phyloP scores from a whole-genome alignment of 2,329 filamentous ascomycete species.

The Neofusicoccum parvum region DNA sequence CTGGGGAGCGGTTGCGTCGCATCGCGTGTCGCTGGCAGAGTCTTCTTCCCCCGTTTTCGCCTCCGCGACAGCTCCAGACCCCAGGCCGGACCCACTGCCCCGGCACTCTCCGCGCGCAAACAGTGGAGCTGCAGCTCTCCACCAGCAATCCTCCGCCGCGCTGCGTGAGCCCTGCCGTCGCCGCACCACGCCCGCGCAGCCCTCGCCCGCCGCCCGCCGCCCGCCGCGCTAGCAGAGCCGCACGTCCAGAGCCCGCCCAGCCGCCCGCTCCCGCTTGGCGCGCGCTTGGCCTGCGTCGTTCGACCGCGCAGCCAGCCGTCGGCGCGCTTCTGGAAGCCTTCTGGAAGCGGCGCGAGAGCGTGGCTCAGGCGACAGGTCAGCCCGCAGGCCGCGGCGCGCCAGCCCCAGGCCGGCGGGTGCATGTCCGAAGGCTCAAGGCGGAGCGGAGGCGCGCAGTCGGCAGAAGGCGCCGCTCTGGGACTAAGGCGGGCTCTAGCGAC shows the following conservation, averaged over 20 bases:
- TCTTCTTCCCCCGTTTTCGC: neutral
- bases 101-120: conserved; percentile 5
- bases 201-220: neutral
- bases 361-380: neutral
- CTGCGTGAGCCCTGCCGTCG: neutral
- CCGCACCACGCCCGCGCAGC: neutral
- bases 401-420: neutral
- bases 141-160: neutral
- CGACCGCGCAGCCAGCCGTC: neutral
- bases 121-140: conserved; percentile 2
- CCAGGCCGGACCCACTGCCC: neutral
- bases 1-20: too few relatives aligned
- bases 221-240: conserved; percentile 2
- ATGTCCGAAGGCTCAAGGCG: neutral
- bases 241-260: neutral
- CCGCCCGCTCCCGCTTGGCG: neutral
- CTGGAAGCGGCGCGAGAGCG: neutral
- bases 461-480: neutral
- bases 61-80: conserved; percentile 13
- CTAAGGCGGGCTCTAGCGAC: neutral
- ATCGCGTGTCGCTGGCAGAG: neutral
- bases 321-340: neutral
- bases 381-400: neutral
- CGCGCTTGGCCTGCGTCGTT: neutral
- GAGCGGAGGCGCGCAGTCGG: conserved; percentile 6